Conservation (phyloP, 2,329 filamentous ascomycete genomes). For the Colletotrichum chlorophyti region DNA sequence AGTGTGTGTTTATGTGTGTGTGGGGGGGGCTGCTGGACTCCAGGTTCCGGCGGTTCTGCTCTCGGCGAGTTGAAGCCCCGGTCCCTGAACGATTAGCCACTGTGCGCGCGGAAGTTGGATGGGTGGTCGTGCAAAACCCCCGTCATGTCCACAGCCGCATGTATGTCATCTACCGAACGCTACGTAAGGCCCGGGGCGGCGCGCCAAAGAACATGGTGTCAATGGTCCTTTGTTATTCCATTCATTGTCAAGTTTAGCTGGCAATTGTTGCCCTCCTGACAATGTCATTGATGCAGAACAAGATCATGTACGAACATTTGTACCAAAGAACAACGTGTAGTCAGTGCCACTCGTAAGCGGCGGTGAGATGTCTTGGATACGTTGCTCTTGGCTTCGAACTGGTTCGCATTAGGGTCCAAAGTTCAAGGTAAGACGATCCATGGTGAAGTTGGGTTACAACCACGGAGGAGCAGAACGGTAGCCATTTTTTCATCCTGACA, state of each 20-base stretch:
- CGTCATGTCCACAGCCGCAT: constrained; percentile 10
- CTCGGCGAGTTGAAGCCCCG: constrained; percentile 1
- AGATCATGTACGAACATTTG: constrained; percentile 3
- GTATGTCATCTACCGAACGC: constrained; percentile 27
- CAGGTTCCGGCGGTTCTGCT: not conserved
- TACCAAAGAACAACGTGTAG: not conserved
- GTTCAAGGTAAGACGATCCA: no score
- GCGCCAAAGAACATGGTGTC: not conserved
- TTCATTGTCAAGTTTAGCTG: no score
- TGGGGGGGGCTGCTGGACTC: no score
- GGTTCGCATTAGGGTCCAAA: not conserved
- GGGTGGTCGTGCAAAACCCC: constrained; percentile 7
- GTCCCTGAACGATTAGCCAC: constrained; percentile 6
- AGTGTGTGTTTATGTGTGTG: no score
- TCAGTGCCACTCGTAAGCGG: constrained; percentile 11
- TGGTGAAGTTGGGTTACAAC: no score
- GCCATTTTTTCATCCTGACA: not conserved
- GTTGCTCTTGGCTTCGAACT: constrained; percentile 2
- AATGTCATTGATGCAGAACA: not conserved
- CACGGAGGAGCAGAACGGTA: not conserved
- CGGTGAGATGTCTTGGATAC: constrained; percentile 21
- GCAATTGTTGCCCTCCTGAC: not conserved
- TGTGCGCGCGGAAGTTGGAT: not conserved
- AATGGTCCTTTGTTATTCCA: not conserved
- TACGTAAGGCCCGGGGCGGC: constrained; percentile 1